Percentiles rank a stretch among this genome's conserved stretches.
These are phyloP conservation scores for cucumber (Cucumis sativus) DNA, from an alignment of 306 rosid genomes.

Conservation along the genomic window Cucumber_9930_V3 NC_026660.2:14979001-14979500, in stretches of 20 bases:
- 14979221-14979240: conserved; percentile 62
- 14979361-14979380: conserved; percentile 14
- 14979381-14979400: conserved; percentile 46
- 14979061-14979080: not conserved
- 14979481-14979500: not conserved
- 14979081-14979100: not conserved
- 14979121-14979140: conserved; percentile 46
- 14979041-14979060: not conserved
- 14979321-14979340: conserved; percentile 2
- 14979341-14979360: conserved; percentile 1
- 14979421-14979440: conserved; percentile 2
- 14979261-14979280: conserved; percentile 1
- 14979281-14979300: conserved; percentile 23
- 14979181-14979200: conserved; percentile 79
- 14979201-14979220: conserved; percentile 51
- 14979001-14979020: conserved; percentile 34
- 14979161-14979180: conserved; percentile 45
- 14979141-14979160: conserved; percentile 28
- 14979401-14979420: conserved; percentile 39
- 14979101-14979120: conserved; percentile 79
- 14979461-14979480: not conserved
- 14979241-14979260: conserved; percentile 13
- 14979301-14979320: conserved; percentile 1
- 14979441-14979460: conserved; percentile 14
- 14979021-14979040: not conserved